Evolutionary conservation across 805 yeast species (phyloP).

Genomic region (Zygosaccharomyces siamensis): DNA sequence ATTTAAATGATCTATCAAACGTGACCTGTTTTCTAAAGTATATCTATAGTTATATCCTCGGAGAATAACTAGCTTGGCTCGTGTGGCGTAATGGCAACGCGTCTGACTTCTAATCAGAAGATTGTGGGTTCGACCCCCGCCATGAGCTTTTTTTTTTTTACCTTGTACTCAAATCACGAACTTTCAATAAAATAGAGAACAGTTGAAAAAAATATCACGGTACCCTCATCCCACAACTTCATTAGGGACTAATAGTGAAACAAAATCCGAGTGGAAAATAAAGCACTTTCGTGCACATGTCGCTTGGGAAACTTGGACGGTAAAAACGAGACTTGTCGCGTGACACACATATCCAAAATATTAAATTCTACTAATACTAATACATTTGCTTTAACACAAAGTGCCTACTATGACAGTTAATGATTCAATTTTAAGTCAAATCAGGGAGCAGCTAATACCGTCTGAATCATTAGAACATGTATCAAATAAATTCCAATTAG

Average conservation of each 20-base stretch:
- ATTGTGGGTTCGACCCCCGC: slow-evolving; percentile 55
- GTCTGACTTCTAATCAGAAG: slow-evolving; percentile 54
- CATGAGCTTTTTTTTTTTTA: slow-evolving; percentile 39
- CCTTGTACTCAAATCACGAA: background rate
- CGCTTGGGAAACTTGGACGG: background rate
- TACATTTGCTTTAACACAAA: background rate
- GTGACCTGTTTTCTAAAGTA: no score
- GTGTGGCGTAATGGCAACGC: slow-evolving; percentile 56
- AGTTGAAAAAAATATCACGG: no score
- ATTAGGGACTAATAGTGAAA: no score
- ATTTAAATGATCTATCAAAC: no score
- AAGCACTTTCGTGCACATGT: background rate
- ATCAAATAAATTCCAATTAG: slow-evolving; percentile 12
- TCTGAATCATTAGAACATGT: slow-evolving; percentile 12
- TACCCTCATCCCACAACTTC: no score
- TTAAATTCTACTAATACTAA: background rate
- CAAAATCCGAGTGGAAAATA: no score
- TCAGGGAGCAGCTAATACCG: slow-evolving; percentile 13
- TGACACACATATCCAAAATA: slow-evolving; percentile 2
- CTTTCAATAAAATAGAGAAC: no score
- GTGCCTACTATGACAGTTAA: slow-evolving; percentile 5
- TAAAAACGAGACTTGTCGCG: background rate
- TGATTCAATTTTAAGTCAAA: slow-evolving; percentile 3
- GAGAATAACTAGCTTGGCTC: slow-evolving; percentile 29
- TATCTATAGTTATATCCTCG: no score